Percentiles rank a stretch among this genome's conserved stretches.
phyloP scores from a whole-genome alignment of 2,329 filamentous ascomycete genomes.

The Botryotinia narcissicola region DNA sequence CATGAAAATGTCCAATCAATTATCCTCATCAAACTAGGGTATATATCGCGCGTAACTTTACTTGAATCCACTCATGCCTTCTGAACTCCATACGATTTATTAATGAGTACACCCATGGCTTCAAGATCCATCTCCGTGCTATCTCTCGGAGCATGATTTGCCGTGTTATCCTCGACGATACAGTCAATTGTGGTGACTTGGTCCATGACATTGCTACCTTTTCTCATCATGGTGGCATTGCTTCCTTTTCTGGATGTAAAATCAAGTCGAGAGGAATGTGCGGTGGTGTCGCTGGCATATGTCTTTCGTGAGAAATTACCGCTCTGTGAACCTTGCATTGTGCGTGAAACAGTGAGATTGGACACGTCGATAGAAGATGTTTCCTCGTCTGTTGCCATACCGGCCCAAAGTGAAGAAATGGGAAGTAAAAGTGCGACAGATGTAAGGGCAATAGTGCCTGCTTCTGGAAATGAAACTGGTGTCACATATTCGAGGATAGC shows the following conservation, averaged over 20 bases:
- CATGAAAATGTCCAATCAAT: not conserved
- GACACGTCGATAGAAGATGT: conserved; percentile 28
- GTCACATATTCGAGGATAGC: conserved; percentile 54
- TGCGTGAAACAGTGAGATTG: not conserved
- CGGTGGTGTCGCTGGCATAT: conserved; percentile 22
- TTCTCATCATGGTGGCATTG: conserved; percentile 19
- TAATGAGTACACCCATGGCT: conserved; percentile 33
- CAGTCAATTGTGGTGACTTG: conserved; percentile 23
- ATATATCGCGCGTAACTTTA: not conserved
- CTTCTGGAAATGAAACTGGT: conserved; percentile 46
- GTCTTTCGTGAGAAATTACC: conserved; percentile 20
- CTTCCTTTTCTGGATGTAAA: conserved; percentile 26
- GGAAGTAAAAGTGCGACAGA: conserved; percentile 62
- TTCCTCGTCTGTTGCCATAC: conserved; percentile 31
- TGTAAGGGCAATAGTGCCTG: conserved; percentile 55
- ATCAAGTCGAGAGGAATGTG: conserved; percentile 12
- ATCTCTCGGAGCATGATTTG: conserved; percentile 24
- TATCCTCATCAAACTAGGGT: not conserved
- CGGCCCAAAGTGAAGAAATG: conserved; percentile 65
- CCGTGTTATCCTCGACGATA: conserved; percentile 16
- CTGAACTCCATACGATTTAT: conserved; percentile 31
- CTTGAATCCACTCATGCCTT: conserved; percentile 13
- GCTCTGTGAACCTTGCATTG: not conserved
- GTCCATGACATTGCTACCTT: conserved; percentile 23
- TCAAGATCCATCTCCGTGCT: conserved; percentile 35